These are phyloP conservation scores for Boehmeria nivea DNA, from an alignment of 306 rosid species.

Conservation along the genomic window DNA sequence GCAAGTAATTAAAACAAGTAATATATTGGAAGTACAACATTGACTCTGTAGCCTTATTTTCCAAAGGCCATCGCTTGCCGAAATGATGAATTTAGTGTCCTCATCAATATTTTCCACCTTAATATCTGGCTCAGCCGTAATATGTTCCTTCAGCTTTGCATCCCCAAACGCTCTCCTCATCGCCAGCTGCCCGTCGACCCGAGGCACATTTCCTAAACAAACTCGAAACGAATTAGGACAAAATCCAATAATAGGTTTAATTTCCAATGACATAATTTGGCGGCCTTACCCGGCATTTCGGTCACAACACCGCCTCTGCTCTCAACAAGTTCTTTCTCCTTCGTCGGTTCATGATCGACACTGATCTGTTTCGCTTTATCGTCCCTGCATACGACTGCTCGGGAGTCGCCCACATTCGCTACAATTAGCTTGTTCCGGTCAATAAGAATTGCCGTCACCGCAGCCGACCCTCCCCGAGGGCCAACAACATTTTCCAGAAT, in stretches of 20 bases:
- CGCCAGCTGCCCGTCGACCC: constrained; percentile 58
- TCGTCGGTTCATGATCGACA: constrained; percentile 47
- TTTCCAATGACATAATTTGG: no score
- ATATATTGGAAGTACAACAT: no score
- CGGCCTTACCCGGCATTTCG: constrained; percentile 35
- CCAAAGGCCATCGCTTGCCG: constrained; percentile 45
- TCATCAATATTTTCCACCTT: constrained; percentile 1
- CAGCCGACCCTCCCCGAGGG: constrained; percentile 56
- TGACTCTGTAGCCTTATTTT: constrained; percentile 25
- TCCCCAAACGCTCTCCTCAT: constrained; percentile 66
- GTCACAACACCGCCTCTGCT: constrained; percentile 53
- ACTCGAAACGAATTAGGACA: neutral
- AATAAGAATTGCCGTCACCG: constrained; percentile 51
- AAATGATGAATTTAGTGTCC: constrained; percentile 18
- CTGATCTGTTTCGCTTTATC: constrained; percentile 40
- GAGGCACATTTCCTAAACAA: constrained; percentile 41
- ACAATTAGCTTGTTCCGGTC: constrained; percentile 41
- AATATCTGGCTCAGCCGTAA: constrained; percentile 28
- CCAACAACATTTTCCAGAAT: constrained; percentile 35
- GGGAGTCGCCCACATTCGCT: constrained; percentile 49
- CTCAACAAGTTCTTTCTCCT: constrained; percentile 49
- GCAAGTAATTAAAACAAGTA: no score
- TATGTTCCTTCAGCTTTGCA: constrained; percentile 45
- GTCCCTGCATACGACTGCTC: constrained; percentile 44
- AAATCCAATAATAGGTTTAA: no score